Conservation (phyloP, 345 rosid species). For the Eucalyptus curtisii region DNA sequence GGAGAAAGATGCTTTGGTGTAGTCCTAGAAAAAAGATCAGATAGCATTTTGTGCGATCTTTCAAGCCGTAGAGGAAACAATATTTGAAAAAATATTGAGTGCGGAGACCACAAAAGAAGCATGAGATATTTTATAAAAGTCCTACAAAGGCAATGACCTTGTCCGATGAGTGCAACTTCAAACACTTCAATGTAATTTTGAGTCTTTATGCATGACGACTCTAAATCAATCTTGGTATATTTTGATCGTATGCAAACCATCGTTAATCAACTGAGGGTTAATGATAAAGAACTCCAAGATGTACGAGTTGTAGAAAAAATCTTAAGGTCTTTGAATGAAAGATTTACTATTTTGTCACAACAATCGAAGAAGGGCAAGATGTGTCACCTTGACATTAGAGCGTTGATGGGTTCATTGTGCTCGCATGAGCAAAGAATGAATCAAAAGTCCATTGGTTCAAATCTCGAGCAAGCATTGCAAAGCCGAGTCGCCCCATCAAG, state of each 20-base stretch:
- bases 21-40: accelerated
- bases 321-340: not conserved
- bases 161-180: not conserved
- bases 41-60: not conserved
- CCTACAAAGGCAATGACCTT: not conserved
- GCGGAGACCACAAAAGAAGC: not conserved
- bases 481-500: not conserved
- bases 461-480: not conserved
- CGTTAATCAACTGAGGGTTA: not conserved
- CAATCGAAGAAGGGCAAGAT: not conserved
- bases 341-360: not conserved
- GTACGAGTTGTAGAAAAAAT: not conserved
- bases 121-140: not conserved
- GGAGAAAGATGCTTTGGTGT: not conserved
- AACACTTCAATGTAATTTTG: too few relatives aligned
- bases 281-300: not conserved
- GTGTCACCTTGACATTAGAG: not conserved
- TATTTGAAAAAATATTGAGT: not conserved
- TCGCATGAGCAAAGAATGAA: not conserved
- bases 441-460: not conserved
- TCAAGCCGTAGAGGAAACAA: not conserved
- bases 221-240: not conserved
- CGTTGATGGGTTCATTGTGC: not conserved
- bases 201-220: not conserved
- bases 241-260: not conserved